Base-by-base conservation (phyloP, 2,329 filamentous ascomycete species). In the Stemphylium vesicarium region DNA sequence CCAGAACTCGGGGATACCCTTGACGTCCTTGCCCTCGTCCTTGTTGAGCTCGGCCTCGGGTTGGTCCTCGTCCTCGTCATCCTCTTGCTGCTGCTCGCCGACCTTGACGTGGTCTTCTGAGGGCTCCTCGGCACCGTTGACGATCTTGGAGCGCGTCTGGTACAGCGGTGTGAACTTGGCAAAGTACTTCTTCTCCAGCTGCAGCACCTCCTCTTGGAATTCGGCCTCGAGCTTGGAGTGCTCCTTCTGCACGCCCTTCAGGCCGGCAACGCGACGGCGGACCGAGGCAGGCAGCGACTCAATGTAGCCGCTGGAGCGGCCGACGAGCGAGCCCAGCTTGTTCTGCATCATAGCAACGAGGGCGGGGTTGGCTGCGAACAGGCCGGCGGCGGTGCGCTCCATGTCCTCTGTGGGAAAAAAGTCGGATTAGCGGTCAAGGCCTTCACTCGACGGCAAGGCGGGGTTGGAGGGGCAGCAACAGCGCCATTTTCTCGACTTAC, bases 171-270 rank as follows among this genome's bases (percentile, higher is more conserved):
- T 96, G 81, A 97, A 99, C 81, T 98, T 98, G 80, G 91, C 91
- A 71, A 98, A 98, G 81, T 96, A 99, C 82, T 97, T 97, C 87
- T 99, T 99, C 85, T 99, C 95, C 24, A 99, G 86, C 79, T 97
- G 89, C 55, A 99, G 85, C 59, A 99, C 93, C 81, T 98, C 96
- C 79, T 98, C 93, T 78, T 99, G 96, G 80, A 99, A 98, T 80
- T 97, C 89, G 49, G 92, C 91, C 84, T 99, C 96, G 69, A 99
- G 88, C 82, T 98, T 97, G 59, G 94, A 91, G 82, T 99, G 95
- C 72, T 98, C 93, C 81, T 97, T 97, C 81, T 99, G 95, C 69
- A 99, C 92, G 67, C 94, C 96, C 83, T 98, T 97, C 60, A 99
- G 85, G 66, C 95, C 96, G 59, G 93, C 88, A 64, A 99, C 94